Base-by-base conservation (phyloP, 2,329 filamentous ascomycete species). In the Onygenales sp. region DNA sequence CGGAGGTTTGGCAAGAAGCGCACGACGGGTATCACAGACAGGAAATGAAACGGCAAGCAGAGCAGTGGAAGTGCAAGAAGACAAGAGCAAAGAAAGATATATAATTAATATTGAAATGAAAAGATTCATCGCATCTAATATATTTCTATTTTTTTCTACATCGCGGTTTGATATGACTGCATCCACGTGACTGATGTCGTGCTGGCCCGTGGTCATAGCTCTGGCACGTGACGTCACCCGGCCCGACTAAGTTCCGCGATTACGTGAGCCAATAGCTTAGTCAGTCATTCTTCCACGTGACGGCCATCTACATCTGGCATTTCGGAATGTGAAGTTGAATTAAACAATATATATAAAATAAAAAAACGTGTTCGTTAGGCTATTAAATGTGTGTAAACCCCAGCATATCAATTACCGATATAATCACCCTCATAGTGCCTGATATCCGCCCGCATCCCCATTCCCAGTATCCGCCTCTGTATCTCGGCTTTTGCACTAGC, bases 11-110 rank as follows among this genome's bases (percentile, higher is more conserved):
- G n/a, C 7, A 47, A 10, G 8, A 51, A 31, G n/a, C 7, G 14
- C 14, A 41, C 17, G 43, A 51, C 21, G 39, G 39, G 48, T 51
- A 51, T 51, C 48, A 43, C 39, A 31, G 35, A 42, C 47, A 42
- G 36, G 2, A 43, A 27, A 43, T 8, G 42, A 10, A 27, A 43
- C 42, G 7, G 7, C 13, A 38, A 38, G 32, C 46, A 48, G 39
- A 48, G 14, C 14, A 39, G 7, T 21, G 33, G 6, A 5, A n/a
- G n/a, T 7, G 13, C 7, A 43, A 21, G 36, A 13, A 38, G 36
- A 17, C 10, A 13, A 13, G 13, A 27, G 2, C 2, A 11, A 39
- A 27, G 7, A 36, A 4, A 17, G 32, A 21, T 17, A 1, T 6
- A 39, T 21, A 7, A 45, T n/a, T 31, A 32, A 17, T 17, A 17